Base-by-base conservation (phyloP, 2,329 filamentous ascomycete genomes). In the Cyclaneusma minus region DNA sequence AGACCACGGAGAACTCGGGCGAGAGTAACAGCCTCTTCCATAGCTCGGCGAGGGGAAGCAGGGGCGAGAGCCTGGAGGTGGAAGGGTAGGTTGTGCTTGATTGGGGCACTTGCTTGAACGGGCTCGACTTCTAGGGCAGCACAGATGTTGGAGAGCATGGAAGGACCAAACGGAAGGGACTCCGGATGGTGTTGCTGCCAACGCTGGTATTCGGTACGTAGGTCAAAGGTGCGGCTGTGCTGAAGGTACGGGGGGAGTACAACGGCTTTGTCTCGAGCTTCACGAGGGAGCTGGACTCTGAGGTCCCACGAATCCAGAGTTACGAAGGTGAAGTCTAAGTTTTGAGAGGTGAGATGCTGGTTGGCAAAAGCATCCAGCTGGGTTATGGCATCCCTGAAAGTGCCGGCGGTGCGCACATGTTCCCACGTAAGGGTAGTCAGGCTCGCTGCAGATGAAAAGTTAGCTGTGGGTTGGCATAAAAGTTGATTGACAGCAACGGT, bases 161-260 rank as follows among this genome's bases (percentile, higher is more conserved):
- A 93, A 25, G 89, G 87, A 11, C 87, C 89, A 48, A 95, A 98
- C 3, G 89, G 87, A 29, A 98, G 68, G 30, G 87, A 94, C 59
- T 98, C 89, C 20, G 89, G 89, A 48, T 98, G 89, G 54, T 95
- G 87, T 45, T 91, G 83, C 56, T 95, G 89, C 85, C 89, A 98
- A 50, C 85, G 72, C 59, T 94, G 85, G 52, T 98, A 98, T 58
- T 98, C 89, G 45, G 84, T 92, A 36, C 89, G 80, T 31, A 98
- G 69, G 50, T 95, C 89, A 50, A 95, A 98, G 31, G 87, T 93
- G 34, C 89, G 77, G 20, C 89, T 94, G 61, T 98, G 89, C 60
- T 98, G 89, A 33, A 98, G 69, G 54, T 98, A 98, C 7, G 87
- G 80, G 13, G 89, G 89, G 18, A 98, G 70, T 27, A 95, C 89